A percentile compares a stretch with the other conserved stretches of the same genome.
These are phyloP conservation scores for Curvularia lunata DNA, from an alignment of 2,329 filamentous ascomycete species.

Conservation along the genomic window DNA sequence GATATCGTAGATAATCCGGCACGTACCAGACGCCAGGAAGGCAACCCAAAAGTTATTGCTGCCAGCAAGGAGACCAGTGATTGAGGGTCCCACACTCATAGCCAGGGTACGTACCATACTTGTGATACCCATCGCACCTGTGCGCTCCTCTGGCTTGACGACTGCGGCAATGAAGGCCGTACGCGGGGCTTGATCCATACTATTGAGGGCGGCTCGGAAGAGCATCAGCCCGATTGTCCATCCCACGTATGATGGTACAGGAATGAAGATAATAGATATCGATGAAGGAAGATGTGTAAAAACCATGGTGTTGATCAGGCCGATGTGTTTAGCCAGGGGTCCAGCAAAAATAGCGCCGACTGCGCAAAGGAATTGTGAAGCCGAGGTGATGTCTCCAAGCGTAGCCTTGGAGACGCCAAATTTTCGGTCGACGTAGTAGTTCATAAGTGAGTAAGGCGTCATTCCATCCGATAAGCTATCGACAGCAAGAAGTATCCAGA, in stretches of 20 bases:
- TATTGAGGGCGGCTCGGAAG: constrained; percentile 67
- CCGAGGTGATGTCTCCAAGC: constrained; percentile 65
- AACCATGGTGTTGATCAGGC: constrained; percentile 64
- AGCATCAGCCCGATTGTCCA: constrained; percentile 64
- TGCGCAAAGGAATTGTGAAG: constrained; percentile 57
- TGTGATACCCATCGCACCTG: constrained; percentile 74
- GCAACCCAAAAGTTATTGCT: constrained; percentile 47
- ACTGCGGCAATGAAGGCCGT: constrained; percentile 71
- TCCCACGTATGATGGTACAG: constrained; percentile 59
- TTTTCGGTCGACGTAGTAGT: constrained; percentile 47
- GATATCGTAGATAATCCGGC: constrained; percentile 47
- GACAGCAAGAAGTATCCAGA: constrained; percentile 69
- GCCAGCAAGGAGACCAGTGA: constrained; percentile 48
- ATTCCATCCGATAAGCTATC: constrained; percentile 72
- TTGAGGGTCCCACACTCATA: constrained; percentile 54
- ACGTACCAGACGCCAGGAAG: constrained; percentile 46
- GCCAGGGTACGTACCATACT: constrained; percentile 66
- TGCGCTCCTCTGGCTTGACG: constrained; percentile 68
- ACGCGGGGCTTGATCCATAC: constrained; percentile 72
- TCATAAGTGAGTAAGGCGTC: constrained; percentile 47
- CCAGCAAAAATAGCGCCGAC: constrained; percentile 64
- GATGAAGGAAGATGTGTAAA: constrained; percentile 65
- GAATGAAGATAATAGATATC: constrained; percentile 61
- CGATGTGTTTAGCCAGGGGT: constrained; percentile 63
- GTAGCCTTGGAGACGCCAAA: constrained; percentile 56